Evolutionary conservation across 2,329 filamentous ascomycete genomes (phyloP).

Genomic region (Teratosphaeria epicoccoides): DNA sequence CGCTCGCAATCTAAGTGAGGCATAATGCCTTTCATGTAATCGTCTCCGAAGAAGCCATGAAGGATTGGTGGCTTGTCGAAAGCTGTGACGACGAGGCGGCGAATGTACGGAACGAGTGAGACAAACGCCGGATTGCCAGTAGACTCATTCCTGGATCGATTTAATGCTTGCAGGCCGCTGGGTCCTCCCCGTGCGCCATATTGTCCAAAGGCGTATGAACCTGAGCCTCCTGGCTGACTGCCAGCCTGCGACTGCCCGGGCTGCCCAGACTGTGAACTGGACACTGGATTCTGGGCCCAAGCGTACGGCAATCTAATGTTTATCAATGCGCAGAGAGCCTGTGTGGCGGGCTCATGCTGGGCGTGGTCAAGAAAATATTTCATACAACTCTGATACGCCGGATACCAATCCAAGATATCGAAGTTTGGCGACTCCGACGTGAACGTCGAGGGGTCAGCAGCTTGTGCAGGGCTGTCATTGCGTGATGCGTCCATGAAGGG

Average conservation of each 20-base stretch:
- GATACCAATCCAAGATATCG: slow-evolving; percentile 88
- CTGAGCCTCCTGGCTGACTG: slow-evolving; percentile 4
- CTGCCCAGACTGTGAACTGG: slow-evolving; percentile 19
- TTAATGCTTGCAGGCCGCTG: background rate
- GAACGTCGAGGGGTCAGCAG: background rate
- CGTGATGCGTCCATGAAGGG: background rate
- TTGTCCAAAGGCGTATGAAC: slow-evolving; percentile 9
- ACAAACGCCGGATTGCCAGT: slow-evolving; percentile 33
- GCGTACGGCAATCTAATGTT: slow-evolving; percentile 90
- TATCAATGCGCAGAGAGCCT: slow-evolving; percentile 79
- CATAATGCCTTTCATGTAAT: slow-evolving; percentile 72
- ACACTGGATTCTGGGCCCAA: slow-evolving; percentile 44
- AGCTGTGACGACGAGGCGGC: slow-evolving; percentile 79
- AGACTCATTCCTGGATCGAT: slow-evolving; percentile 26
- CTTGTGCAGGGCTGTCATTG: background rate
- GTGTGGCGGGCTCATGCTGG: slow-evolving; percentile 70
- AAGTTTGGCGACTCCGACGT: slow-evolving; percentile 36
- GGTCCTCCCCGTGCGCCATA: slow-evolving; percentile 29
- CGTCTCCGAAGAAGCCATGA: slow-evolving; percentile 93
- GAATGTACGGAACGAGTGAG: slow-evolving; percentile 77
- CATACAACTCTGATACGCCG: slow-evolving; percentile 79
- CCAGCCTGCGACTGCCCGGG: slow-evolving; percentile 5
- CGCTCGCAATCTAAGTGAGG: slow-evolving; percentile 79
- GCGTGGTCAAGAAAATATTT: slow-evolving; percentile 86
- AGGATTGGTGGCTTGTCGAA: slow-evolving; percentile 81